Percentiles rank a stretch among this genome's conserved stretches.
These are phyloP conservation scores for Arthrobotrys megalospora DNA, from an alignment of 2,329 filamentous ascomycete species.

Conservation along the genomic window DNA sequence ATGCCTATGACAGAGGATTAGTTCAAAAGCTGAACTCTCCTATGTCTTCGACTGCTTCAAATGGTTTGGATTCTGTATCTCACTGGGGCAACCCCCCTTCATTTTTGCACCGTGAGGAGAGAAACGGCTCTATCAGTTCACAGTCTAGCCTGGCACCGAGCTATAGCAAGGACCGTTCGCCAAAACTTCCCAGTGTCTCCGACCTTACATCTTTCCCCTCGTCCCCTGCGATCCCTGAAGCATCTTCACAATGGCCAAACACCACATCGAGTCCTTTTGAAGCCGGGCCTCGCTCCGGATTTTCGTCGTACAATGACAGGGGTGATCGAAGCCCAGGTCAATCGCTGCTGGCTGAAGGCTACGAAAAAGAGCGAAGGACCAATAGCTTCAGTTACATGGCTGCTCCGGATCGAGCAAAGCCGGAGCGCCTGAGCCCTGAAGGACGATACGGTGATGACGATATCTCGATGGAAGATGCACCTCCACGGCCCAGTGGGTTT, in stretches of 20 bases:
- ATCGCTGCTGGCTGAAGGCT: constrained; percentile 35
- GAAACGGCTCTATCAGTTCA: constrained; percentile 56
- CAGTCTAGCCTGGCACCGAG: constrained; percentile 49
- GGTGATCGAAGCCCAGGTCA: constrained; percentile 48
- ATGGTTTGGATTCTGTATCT: constrained; percentile 20
- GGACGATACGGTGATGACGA: constrained; percentile 44
- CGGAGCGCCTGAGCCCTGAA: constrained; percentile 50
- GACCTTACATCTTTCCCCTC: constrained; percentile 58
- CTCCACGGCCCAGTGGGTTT: constrained; percentile 44
- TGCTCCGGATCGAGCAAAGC: constrained; percentile 46
- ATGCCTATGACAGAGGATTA: constrained; percentile 58
- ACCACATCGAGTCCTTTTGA: constrained; percentile 45
- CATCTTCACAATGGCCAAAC: constrained; percentile 57
- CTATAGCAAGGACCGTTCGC: constrained; percentile 54
- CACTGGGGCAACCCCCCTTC: constrained; percentile 45
- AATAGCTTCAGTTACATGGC: constrained; percentile 59
- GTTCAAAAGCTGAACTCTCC: constrained; percentile 59
- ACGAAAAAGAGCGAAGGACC: constrained; percentile 54
- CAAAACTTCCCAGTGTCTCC: constrained; percentile 52
- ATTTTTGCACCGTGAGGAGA: constrained; percentile 55
- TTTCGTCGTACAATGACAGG: constrained; percentile 36
- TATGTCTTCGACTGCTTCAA: constrained; percentile 45
- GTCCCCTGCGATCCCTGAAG: constrained; percentile 49
- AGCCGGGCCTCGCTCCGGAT: constrained; percentile 39
- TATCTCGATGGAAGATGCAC: constrained; percentile 56